phyloP scores from a whole-genome alignment of 75 land plant species.

The Picea glauca region DNA sequence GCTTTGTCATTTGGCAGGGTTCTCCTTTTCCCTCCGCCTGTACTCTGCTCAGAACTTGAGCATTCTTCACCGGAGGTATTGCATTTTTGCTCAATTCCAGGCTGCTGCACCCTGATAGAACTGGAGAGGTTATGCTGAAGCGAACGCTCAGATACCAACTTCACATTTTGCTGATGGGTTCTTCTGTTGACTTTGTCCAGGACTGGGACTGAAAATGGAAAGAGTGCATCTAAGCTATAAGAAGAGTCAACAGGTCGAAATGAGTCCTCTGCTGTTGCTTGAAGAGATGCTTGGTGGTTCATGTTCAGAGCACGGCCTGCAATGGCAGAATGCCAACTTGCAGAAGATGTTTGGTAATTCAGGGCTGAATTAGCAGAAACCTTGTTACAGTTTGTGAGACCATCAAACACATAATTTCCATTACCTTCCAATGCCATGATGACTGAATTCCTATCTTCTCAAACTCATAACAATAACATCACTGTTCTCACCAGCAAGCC shows the following conservation, averaged over 20 bases:
- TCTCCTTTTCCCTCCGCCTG: constrained; percentile 46
- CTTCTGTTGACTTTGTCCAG: not conserved
- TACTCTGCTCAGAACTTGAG: constrained; percentile 45
- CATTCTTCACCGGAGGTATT: constrained; percentile 50
- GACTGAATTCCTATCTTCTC: not conserved
- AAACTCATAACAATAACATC: not conserved
- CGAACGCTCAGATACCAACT: not conserved
- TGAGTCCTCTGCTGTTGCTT: not conserved
- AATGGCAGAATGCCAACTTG: constrained; percentile 3
- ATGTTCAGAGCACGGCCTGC: not conserved
- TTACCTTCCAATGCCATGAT: constrained; percentile 9
- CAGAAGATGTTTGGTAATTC: not conserved
- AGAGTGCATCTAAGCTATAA: constrained; percentile 3
- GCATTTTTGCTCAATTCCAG: constrained; percentile 24
- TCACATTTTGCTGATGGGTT: constrained; percentile 1
- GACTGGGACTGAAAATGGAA: constrained; percentile 2
- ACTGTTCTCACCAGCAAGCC: not conserved
- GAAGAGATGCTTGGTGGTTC: not conserved
- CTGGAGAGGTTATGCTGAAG: not conserved
- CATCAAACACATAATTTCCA: constrained; percentile 7
- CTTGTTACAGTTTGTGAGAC: not conserved
- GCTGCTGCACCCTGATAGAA: not conserved
- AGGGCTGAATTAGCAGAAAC: not conserved
- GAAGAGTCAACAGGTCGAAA: constrained; percentile 1
- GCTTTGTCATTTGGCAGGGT: constrained; percentile 19